Base-by-base conservation (phyloP, 192 early-diverging fungal genomes). In the Coemansia guatemalensis region DNA sequence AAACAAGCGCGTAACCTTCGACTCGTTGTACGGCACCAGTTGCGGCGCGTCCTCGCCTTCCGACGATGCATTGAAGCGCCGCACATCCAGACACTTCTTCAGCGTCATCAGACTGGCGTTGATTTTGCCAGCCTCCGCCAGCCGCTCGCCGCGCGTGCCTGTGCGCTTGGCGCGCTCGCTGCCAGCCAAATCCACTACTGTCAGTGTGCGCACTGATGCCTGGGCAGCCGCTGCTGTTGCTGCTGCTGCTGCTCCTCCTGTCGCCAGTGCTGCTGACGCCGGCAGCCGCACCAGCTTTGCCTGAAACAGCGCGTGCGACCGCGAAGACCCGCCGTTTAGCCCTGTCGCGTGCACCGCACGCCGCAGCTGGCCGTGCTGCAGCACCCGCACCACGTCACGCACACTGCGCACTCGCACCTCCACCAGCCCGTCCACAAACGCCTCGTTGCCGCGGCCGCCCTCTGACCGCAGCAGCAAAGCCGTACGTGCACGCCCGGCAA, bases 41-140 rank as follows among this genome's bases (percentile, higher is more conserved):
- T 74, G 68, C 49, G 56, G 14, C 12, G 35, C 47, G 32, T 39
- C 64, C 3, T 18, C 26, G 9, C 50, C 48, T 2, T 63, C 53
- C 23, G 58, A 35, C 20, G 58, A 7, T 1, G 77, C 68, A 69
- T 90, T 90, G 44, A 68, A 65, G 41, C 86, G 65, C 8, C 86
- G 59, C 4, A 85, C 84, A 24, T 88, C 86, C 68, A 92, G 83
- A 59, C 88, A 89, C 64, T 90, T 89, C 17, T 89, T 84, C 2
- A 91, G 71, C 5, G 86, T 85, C 85, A 90, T 86, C 54, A 90
- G 69, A 41, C 86, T 85, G 33, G 82, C 87, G 74, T 91, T 89
- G 67, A 87, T 88, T 48, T 87, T 85, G 30, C 85, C 85, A 0
- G 85, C 82, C 66, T 90, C 90, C 18, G 83, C 81, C 41, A 85